Percentiles rank a stretch among this genome's conserved stretches.
These are phyloP conservation scores for Lantana camara DNA, from an alignment of 257 asterid species.

Conservation along the genomic window DNA sequence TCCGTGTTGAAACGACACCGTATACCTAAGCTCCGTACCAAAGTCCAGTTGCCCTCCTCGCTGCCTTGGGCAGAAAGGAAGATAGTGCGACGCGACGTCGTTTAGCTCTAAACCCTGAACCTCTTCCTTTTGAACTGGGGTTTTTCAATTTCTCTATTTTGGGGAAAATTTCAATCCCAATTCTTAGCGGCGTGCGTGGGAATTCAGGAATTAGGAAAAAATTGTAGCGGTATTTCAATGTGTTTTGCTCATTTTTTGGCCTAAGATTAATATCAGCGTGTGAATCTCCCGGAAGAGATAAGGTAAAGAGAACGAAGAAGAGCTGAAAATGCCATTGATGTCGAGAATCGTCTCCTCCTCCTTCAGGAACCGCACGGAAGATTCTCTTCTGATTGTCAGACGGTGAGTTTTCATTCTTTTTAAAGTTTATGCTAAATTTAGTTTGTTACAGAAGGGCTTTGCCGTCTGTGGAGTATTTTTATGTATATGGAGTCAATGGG, in stretches of 20 bases:
- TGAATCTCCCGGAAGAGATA: background rate
- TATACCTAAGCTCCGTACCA: background rate
- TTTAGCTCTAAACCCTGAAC: conserved; percentile 14
- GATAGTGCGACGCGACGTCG: conserved; percentile 22
- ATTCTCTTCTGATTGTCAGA: conserved; percentile 26
- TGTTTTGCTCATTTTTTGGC: background rate
- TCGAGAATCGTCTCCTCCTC: conserved; percentile 32
- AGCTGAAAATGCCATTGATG: conserved; percentile 32
- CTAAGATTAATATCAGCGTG: conserved; percentile 11
- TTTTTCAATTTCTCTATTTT: background rate
- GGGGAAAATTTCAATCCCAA: background rate
- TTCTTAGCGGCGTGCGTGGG: background rate
- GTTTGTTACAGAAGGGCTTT: background rate
- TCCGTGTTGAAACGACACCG: conserved; percentile 4
- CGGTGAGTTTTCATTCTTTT: conserved; percentile 30
- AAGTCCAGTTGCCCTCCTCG: background rate
- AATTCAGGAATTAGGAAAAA: background rate
- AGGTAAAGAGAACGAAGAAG: background rate
- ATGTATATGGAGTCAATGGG: background rate
- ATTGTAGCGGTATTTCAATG: background rate
- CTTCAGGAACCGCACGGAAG: conserved; percentile 32
- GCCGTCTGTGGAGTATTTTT: background rate
- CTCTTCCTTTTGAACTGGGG: background rate
- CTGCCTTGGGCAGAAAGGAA: background rate
- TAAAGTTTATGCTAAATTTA: background rate